Base-by-base conservation (phyloP, 179 eudicot genomes). In the Spinacia oleracea region DNA sequence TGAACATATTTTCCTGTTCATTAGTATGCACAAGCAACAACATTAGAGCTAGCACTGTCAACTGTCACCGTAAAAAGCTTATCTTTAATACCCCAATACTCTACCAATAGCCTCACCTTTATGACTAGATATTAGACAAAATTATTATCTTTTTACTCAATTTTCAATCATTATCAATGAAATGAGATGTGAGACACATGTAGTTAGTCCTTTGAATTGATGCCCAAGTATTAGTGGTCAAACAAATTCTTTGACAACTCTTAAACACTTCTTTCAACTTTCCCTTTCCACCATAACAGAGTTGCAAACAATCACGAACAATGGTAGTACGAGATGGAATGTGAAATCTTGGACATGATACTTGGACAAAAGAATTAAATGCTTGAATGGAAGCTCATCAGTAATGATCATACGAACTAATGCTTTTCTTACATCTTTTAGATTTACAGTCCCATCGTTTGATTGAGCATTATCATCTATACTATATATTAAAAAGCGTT, bases 161-260 rank as follows among this genome's bases (percentile, higher is more conserved):
- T 18, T 32, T 48, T 71, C 75, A 25, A 71, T 31, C n/a, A n/a
- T n/a, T n/a, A n/a, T n/a, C n/a, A n/a, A n/a, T n/a, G n/a, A n/a
- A n/a, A n/a, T n/a, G n/a, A 42, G 14, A 69, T 5, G 43, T 51
- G 8, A 72, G 40, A 72, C 23, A 48, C 53, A 31, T 16, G 31
- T 50, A 72, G 1, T 12, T 55, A 7, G 25, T 29, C 38, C 9
- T 16, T 31, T 7, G 12, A 51, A 23, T 20, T 9, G 75, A 71
- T 6, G 75, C 15, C 75, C 75, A 71, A 27, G 48, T 71, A n/a
- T 71, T 60, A 45, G 58, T 31, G 12, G 75, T 71, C 20, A 71
- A 1, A 29, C 31, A 34, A 31, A n/a, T 23, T 58, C n/a, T n/a
- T n/a, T n/a, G n/a, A n/a, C n/a, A n/a, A n/a, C n/a, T n/a, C n/a